phyloP scores from a whole-genome alignment of 1,139 yeast species.

The Pichia sp. region DNA sequence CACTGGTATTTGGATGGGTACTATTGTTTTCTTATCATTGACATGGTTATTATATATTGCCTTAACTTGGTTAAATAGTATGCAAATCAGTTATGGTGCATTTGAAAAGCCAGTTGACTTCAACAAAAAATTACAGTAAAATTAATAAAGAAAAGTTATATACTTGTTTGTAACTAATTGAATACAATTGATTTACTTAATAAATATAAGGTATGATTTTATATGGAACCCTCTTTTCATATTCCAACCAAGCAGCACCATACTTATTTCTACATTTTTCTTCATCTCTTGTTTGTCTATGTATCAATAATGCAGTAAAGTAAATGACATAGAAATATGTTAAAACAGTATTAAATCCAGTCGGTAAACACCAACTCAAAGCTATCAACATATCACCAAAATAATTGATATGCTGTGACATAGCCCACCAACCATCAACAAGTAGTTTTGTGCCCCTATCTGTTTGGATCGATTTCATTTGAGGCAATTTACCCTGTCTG shows the following conservation, averaged over 20 bases:
- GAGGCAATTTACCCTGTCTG: slow-evolving; percentile 64
- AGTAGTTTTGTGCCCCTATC: slow-evolving; percentile 72
- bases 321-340: slow-evolving; percentile 84
- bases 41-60: slow-evolving; percentile 45
- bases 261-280: slow-evolving; percentile 83
- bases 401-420: slow-evolving; percentile 88
- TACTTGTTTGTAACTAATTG: background rate
- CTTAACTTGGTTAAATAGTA: slow-evolving; percentile 48
- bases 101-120: slow-evolving; percentile 62
- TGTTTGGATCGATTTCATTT: slow-evolving; percentile 62
- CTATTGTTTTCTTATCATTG: slow-evolving; percentile 48
- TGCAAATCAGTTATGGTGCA: slow-evolving; percentile 63
- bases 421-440: slow-evolving; percentile 94
- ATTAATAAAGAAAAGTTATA: background rate
- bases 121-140: slow-evolving; percentile 52
- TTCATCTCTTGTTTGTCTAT: slow-evolving; percentile 88
- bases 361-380: slow-evolving; percentile 86
- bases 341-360: slow-evolving; percentile 73
- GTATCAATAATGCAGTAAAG: slow-evolving; percentile 73
- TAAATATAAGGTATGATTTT: slow-evolving; percentile 86
- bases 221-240: slow-evolving; percentile 74
- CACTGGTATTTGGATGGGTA: slow-evolving; percentile 64
- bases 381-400: slow-evolving; percentile 95
- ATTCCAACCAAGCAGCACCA: slow-evolving; percentile 78
- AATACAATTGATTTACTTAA: slow-evolving; percentile 25